phyloP scores from a whole-genome alignment of 169 alveolate genomes.

The Cryptosporidium tyzzeri region DNA sequence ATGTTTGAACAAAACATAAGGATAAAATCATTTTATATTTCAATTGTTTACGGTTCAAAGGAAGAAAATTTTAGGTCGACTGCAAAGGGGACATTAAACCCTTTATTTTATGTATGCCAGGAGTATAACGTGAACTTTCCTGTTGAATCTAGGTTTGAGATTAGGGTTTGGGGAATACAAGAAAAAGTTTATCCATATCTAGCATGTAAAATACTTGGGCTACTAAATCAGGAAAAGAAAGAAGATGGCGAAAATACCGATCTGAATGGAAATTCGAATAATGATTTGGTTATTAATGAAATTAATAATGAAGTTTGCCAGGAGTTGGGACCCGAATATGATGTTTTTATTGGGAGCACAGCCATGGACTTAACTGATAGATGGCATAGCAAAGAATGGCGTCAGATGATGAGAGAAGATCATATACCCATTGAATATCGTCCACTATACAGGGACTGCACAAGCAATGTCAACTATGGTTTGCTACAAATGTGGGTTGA shows the following conservation, averaged over 20 bases:
- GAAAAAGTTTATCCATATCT: constrained; percentile 73
- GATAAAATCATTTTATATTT: constrained; percentile 65
- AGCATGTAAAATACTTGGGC: constrained; percentile 51
- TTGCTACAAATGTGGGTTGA: constrained; percentile 87
- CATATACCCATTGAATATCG: constrained; percentile 89
- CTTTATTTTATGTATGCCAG: constrained; percentile 83
- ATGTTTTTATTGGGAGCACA: constrained; percentile 88
- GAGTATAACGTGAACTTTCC: constrained; percentile 87
- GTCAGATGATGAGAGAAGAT: constrained; percentile 86
- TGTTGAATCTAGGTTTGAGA: constrained; percentile 83
- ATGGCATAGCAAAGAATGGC: constrained; percentile 92
- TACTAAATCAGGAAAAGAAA: not conserved
- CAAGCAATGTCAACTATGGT: constrained; percentile 78
- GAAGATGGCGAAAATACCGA: constrained; percentile 8
- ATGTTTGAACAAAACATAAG: constrained; percentile 39
- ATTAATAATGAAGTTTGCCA: constrained; percentile 73
- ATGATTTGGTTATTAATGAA: constrained; percentile 54
- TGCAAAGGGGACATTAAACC: constrained; percentile 77
- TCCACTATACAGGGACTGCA: constrained; percentile 79
- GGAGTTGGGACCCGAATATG: constrained; percentile 82
- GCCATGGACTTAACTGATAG: constrained; percentile 89
- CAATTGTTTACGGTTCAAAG: constrained; percentile 66
- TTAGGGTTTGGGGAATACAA: constrained; percentile 80
- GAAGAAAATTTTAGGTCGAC: constrained; percentile 68
- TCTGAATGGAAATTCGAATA: not conserved